phyloP scores from a whole-genome alignment of 1,139 yeast species.

The Saccharomycopsis hybrid region DNA sequence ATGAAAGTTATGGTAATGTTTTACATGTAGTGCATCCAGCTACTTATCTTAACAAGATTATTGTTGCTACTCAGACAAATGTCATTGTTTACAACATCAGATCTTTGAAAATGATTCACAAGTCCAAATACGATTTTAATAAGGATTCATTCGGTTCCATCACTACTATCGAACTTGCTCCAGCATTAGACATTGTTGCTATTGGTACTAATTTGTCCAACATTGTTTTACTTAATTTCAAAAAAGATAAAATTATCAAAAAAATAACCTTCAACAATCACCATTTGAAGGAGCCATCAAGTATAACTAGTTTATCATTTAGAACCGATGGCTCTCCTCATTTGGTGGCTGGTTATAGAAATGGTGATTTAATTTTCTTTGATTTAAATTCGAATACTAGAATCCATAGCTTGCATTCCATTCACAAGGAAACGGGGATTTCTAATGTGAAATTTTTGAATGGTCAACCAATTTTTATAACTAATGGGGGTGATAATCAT shows the following conservation, averaged over 20 bases:
- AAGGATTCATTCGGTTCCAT: conserved; percentile 27
- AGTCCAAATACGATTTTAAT: conserved; percentile 36
- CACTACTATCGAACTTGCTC: conserved; percentile 71
- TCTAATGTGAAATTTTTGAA: conserved; percentile 68
- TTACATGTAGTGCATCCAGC: conserved; percentile 77
- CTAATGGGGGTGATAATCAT: conserved; percentile 88
- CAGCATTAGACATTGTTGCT: conserved; percentile 79
- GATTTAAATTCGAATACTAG: conserved; percentile 69
- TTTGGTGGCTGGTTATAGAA: conserved; percentile 69
- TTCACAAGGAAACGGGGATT: conserved; percentile 77
- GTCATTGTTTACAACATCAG: conserved; percentile 63
- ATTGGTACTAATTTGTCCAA: conserved; percentile 70
- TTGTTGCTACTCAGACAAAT: conserved; percentile 60
- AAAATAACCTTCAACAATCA: conserved; percentile 36
- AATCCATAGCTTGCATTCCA: conserved; percentile 65
- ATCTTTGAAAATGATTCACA: conserved; percentile 66
- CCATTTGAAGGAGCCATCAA: conserved; percentile 41
- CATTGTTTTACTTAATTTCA: conserved; percentile 59
- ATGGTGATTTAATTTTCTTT: conserved; percentile 82
- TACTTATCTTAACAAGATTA: conserved; percentile 84
- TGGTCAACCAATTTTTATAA: conserved; percentile 89
- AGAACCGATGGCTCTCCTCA: conserved; percentile 90
- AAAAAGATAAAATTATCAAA: conserved; percentile 54
- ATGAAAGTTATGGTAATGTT: conserved; percentile 59
- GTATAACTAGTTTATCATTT: conserved; percentile 71